These are phyloP conservation scores for Trebouxia sp. DNA, from an alignment of 139 green algal species.

Conservation along the genomic window DNA sequence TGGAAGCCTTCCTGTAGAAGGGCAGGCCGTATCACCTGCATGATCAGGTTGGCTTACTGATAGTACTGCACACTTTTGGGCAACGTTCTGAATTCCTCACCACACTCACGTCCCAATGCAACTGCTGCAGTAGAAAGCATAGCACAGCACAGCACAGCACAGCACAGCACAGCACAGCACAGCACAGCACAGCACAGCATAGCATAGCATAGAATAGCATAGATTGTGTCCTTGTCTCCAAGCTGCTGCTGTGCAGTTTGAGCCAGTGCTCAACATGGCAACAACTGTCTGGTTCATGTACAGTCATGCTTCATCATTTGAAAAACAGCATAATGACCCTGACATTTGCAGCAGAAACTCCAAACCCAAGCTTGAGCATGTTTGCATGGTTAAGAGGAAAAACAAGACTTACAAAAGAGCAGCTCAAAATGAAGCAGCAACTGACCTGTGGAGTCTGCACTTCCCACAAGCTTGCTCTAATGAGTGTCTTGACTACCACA, in stretches of 20 bases:
- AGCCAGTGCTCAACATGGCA: too few relatives aligned
- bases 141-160: too few relatives aligned
- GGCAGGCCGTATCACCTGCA: conserved; percentile 80
- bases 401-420: too few relatives aligned
- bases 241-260: too few relatives aligned
- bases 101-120: neutral
- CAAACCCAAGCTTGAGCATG: too few relatives aligned
- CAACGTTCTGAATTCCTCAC: neutral
- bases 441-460: conserved; percentile 95
- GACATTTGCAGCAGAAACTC: neutral
- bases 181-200: neutral
- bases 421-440: too few relatives aligned
- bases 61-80: neutral
- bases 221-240: too few relatives aligned
- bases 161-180: neutral
- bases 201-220: neutral
- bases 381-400: too few relatives aligned
- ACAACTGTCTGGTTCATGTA: too few relatives aligned
- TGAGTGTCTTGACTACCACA: conserved; percentile 86
- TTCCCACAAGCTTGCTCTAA: conserved; percentile 91
- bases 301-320: neutral
- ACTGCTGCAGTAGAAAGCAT: neutral
- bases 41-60: neutral
- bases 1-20: conserved; percentile 87
- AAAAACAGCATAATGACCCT: neutral